Conservation (phyloP, 164 flowering plant genomes). For the Annona squamosa region DNA sequence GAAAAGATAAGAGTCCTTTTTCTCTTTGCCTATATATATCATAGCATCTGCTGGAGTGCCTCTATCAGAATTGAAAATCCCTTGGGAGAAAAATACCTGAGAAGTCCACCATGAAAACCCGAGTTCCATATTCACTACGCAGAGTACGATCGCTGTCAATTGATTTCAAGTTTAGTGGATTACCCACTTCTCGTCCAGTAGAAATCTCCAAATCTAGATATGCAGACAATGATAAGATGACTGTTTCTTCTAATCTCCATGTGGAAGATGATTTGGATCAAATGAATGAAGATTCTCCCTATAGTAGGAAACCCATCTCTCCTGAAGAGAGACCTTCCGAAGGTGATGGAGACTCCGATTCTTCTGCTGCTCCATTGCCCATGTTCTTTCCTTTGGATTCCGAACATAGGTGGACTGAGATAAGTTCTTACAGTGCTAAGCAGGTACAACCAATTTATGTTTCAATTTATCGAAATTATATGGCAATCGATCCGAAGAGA, state of each 20-base stretch:
- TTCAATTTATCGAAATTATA: not conserved
- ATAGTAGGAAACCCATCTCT: constrained; percentile 23
- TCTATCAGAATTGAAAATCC: constrained; percentile 11
- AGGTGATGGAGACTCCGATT: constrained; percentile 29
- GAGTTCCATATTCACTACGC: constrained; percentile 29
- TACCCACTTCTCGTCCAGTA: constrained; percentile 14
- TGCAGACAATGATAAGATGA: constrained; percentile 4
- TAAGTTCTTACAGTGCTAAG: constrained; percentile 47
- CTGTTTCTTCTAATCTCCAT: constrained; percentile 10
- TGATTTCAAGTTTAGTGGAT: constrained; percentile 33
- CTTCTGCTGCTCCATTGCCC: constrained; percentile 27
- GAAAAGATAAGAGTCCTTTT: constrained; percentile 7
- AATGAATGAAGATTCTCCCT: constrained; percentile 60
- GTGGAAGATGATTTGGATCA: constrained; percentile 31
- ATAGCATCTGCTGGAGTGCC: constrained; percentile 17
- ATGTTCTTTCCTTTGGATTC: constrained; percentile 23
- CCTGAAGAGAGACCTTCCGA: constrained; percentile 34
- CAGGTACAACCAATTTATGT: constrained; percentile 39
- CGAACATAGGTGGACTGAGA: constrained; percentile 68
- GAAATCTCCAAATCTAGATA: not conserved
- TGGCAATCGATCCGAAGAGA: not conserved
- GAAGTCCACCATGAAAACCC: constrained; percentile 16
- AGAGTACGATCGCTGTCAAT: constrained; percentile 49
- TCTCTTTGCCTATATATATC: constrained; percentile 10
- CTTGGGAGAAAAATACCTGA: constrained; percentile 24